Percentiles rank a stretch among this genome's conserved stretches.
These are phyloP conservation scores for Picochlorum costavermella DNA, from an alignment of 139 green algal genomes.

Conservation along the genomic window DNA sequence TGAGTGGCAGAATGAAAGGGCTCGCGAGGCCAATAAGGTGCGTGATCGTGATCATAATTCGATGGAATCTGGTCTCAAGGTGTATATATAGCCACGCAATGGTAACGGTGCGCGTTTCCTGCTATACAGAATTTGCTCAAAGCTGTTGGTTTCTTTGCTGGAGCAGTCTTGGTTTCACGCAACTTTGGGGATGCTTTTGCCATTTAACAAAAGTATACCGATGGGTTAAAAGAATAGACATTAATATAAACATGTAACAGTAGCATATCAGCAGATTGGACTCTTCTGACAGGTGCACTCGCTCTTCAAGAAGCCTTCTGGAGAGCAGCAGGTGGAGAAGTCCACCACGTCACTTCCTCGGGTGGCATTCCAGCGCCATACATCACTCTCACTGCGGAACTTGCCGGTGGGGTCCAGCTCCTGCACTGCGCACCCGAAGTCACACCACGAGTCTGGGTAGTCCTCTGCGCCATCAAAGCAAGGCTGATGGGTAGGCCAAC, in stretches of 20 bases:
- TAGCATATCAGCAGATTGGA: constrained; percentile 7
- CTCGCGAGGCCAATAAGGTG: constrained; percentile 22
- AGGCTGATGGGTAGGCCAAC: constrained; percentile 26
- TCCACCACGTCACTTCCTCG: constrained; percentile 8
- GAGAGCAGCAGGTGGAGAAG: constrained; percentile 27
- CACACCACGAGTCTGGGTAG: constrained; percentile 65
- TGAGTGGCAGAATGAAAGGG: constrained; percentile 19
- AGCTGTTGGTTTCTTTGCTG: constrained; percentile 32
- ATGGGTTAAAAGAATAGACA: neutral
- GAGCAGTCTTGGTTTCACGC: constrained; percentile 24
- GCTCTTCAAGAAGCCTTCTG: constrained; percentile 28
- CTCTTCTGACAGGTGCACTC: constrained; percentile 34
- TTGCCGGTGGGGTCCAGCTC: constrained; percentile 64
- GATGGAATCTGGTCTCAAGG: too few relatives aligned
- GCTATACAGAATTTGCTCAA: constrained; percentile 27
- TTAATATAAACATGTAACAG: neutral
- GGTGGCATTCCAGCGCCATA: constrained; percentile 52
- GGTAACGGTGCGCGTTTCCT: neutral
- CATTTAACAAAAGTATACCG: constrained; percentile 5
- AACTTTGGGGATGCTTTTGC: constrained; percentile 33
- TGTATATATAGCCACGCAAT: neutral
- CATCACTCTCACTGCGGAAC: constrained; percentile 41
- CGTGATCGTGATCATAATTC: neutral
- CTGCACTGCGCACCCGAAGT: constrained; percentile 68
- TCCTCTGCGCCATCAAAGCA: constrained; percentile 49